Conservation (phyloP, 306 rosid species). For the Vigna unguiculata region DNA sequence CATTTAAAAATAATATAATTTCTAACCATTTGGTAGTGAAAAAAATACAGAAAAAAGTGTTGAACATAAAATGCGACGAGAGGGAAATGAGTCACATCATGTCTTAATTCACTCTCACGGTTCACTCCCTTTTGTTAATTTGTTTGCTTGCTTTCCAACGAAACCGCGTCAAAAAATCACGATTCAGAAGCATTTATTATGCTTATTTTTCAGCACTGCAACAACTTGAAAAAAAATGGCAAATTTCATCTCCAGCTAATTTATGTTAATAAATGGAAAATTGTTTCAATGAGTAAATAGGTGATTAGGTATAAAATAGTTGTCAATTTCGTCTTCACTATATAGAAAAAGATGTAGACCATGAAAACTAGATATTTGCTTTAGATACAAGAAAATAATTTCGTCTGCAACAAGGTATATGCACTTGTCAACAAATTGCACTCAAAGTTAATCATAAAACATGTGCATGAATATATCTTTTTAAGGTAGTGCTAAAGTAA, state of each 20-base stretch:
- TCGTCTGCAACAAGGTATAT: neutral
- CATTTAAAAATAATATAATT: too few relatives aligned
- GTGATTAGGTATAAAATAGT: slow-evolving; percentile 14
- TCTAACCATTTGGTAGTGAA: too few relatives aligned
- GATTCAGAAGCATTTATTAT: neutral
- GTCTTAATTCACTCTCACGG: too few relatives aligned
- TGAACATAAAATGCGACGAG: too few relatives aligned
- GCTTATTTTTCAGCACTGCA: neutral
- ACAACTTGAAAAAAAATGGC: slow-evolving; percentile 26
- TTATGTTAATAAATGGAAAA: neutral
- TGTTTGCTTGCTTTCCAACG: slow-evolving; percentile 41
- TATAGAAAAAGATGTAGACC: neutral
- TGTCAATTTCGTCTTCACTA: slow-evolving; percentile 29
- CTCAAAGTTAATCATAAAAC: neutral
- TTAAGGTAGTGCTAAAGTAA: too few relatives aligned
- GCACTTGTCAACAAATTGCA: neutral
- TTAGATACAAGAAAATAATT: slow-evolving; percentile 40
- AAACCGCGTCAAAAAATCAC: slow-evolving; percentile 62
- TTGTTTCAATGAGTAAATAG: neutral
- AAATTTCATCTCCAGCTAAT: slow-evolving; percentile 30
- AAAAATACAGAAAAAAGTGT: too few relatives aligned
- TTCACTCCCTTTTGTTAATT: neutral
- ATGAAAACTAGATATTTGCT: slow-evolving; percentile 14
- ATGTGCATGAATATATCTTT: neutral
- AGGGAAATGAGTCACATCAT: too few relatives aligned